These are phyloP conservation scores for Prunus armeniaca DNA, from an alignment of 306 rosid species.

Conservation along the genomic window DNA sequence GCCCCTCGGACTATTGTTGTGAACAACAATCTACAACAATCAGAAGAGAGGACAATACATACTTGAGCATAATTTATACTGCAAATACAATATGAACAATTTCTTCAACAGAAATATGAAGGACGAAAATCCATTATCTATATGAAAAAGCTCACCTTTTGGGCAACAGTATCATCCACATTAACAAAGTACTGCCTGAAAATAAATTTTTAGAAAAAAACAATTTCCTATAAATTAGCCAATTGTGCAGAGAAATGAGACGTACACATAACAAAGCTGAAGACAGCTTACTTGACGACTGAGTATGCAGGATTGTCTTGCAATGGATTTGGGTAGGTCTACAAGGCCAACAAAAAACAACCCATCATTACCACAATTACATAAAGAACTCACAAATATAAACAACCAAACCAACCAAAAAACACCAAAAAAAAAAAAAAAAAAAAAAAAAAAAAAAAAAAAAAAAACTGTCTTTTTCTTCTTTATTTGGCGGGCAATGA, in stretches of 20 bases:
- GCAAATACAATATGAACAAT: neutral
- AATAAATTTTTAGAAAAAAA: conserved; percentile 19
- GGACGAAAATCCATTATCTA: neutral
- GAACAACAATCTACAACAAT: conserved; percentile 59
- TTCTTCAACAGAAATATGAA: conserved; percentile 1
- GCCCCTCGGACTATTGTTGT: conserved; percentile 82
- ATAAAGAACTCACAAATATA: neutral
- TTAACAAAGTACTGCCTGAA: conserved; percentile 93
- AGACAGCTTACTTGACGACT: conserved; percentile 69
- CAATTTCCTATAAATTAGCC: neutral
- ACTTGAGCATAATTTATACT: neutral
- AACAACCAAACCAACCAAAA: neutral
- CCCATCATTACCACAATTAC: neutral
- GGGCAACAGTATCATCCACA: conserved; percentile 78
- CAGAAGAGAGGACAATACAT: neutral
- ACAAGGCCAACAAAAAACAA: conserved; percentile 24
- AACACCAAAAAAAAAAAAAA: neutral
- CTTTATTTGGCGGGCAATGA: neutral
- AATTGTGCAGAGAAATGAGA: neutral
- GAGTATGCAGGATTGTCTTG: conserved; percentile 93
- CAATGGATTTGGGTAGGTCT: conserved; percentile 84
- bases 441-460: neutral
- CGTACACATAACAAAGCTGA: neutral
- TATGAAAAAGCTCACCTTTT: conserved; percentile 45
- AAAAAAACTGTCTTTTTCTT: neutral